These are phyloP conservation scores for Pythium sp. DNA, from an alignment of 352 stramenopile genomes.

Conservation along the genomic window DNA sequence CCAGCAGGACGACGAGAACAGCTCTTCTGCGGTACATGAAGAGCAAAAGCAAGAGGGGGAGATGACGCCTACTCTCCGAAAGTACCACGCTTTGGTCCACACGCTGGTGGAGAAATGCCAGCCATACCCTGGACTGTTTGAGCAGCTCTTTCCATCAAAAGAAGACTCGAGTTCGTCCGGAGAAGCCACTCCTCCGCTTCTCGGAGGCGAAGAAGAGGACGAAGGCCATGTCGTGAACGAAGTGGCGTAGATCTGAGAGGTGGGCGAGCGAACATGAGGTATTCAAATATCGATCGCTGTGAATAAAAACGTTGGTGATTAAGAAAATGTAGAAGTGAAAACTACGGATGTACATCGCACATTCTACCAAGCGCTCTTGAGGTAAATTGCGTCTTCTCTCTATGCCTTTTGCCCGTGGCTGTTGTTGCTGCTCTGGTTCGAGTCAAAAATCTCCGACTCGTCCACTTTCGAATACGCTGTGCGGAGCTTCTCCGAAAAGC, in stretches of 20 bases:
- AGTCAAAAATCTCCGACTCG: constrained; percentile 37
- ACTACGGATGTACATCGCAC: background rate
- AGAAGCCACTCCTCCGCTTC: constrained; percentile 15
- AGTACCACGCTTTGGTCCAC: constrained; percentile 40
- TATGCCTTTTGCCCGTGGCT: constrained; percentile 8
- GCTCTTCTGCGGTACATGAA: background rate
- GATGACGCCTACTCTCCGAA: background rate
- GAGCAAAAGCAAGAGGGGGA: background rate
- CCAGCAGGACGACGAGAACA: constrained; percentile 23
- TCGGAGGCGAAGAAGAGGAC: constrained; percentile 13
- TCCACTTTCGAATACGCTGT: constrained; percentile 63
- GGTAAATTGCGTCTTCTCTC: background rate
- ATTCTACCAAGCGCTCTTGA: background rate
- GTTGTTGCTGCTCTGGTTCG: constrained; percentile 29
- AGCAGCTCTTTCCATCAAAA: constrained; percentile 52
- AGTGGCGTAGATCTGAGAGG: background rate
- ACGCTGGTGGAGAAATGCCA: constrained; percentile 60
- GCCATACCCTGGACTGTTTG: constrained; percentile 33
- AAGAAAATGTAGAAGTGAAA: constrained; percentile 4
- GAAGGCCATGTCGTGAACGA: background rate
- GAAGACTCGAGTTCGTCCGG: constrained; percentile 36
- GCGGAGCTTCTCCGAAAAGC: constrained; percentile 68
- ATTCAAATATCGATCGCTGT: background rate
- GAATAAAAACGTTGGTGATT: constrained; percentile 6
- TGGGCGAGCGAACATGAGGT: background rate